A percentile compares a stretch with the other conserved stretches of the same genome.
Conservation (phyloP, 2,329 filamentous ascomycete genomes). For the Fusarium aywerte region DNA sequence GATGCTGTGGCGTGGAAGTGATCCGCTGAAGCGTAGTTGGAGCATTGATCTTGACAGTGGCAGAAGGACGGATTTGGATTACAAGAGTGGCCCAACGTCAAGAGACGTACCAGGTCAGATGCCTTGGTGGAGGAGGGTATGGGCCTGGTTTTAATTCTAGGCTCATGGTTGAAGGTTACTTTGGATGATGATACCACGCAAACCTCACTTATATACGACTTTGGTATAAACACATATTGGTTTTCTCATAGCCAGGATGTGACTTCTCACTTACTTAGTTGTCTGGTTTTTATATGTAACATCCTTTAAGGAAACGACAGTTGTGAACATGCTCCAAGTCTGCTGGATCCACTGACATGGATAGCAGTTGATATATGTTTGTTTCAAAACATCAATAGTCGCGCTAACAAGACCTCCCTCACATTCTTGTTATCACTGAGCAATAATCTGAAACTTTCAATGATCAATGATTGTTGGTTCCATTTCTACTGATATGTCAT, state of each 20-base stretch:
- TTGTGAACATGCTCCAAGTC: not conserved
- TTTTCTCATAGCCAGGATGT: not conserved
- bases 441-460: not conserved
- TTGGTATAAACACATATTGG: not conserved
- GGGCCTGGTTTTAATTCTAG: conserved; percentile 53
- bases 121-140: conserved; percentile 58
- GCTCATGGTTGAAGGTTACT: not conserved
- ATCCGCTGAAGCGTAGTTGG: conserved; percentile 59
- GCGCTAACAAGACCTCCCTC: not conserved
- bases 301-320: not conserved
- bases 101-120: conserved; percentile 44
- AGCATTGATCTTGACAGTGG: conserved; percentile 69
- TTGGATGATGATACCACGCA: not conserved
- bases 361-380: not conserved
- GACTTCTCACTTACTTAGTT: not conserved
- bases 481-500: not conserved
- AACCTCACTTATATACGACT: not conserved
- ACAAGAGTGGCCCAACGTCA: conserved; percentile 50
- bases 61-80: conserved; percentile 65
- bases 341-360: not conserved
- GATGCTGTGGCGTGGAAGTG: conserved; percentile 60
- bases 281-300: not conserved
- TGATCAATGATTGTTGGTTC: not conserved
- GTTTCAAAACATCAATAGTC: not conserved
- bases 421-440: no score